Evolutionary conservation across 805 yeast genomes (phyloP), one percentile per base, ranked within the genome.

Genomic region (Spencermartinsiella europaea): DNA sequence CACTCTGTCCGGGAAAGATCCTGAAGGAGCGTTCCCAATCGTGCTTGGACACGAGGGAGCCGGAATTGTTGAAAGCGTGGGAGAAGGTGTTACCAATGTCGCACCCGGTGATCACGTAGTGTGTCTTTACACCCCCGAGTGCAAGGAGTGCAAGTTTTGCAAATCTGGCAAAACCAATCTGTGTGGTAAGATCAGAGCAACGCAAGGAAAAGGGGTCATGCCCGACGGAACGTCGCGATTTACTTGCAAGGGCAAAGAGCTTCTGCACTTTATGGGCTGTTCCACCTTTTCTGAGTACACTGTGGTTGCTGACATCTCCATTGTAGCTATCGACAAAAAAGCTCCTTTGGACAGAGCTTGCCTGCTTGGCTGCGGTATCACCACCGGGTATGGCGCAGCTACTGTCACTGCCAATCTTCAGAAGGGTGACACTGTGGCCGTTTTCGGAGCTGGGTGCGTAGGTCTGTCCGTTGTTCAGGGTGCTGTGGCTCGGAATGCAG

Each of bases 371-470:
- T 93, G 99, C 69, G 99, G 99, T 74, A 86, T 93, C 61, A 93
- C 99, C 45, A 93, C 99, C 44, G 99, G 99, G 54, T 86, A 86
- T 65, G 99, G 99, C 68, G 96, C 98, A 43, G 99, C 97, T 45
- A 78, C 85, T 58, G 86, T 86, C 72, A 87, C 96, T 43, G 98
- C 97, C 50, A 76, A 86, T 59, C 91, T 95, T 49, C 81, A 84
- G 63, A 75, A 79, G 64, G 97, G 96, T 58, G 97, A 91, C 64
- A 86, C 84, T 50, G 89, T 93, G 52, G 99, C 96, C 39, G 86
- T 93, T 36, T 93, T 95, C 63, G 99, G 99, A 65, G 95, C 95
- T 48, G 99, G 99, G 49, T 85, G 96, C 63, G 96, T 93, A 50
- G 99, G 99, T 52, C 76, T 95, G 58, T 83, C 96, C 14, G 98